These are phyloP conservation scores for Pichia inconspicua DNA, from an alignment of 1,139 yeast genomes.

Conservation along the genomic window DNA sequence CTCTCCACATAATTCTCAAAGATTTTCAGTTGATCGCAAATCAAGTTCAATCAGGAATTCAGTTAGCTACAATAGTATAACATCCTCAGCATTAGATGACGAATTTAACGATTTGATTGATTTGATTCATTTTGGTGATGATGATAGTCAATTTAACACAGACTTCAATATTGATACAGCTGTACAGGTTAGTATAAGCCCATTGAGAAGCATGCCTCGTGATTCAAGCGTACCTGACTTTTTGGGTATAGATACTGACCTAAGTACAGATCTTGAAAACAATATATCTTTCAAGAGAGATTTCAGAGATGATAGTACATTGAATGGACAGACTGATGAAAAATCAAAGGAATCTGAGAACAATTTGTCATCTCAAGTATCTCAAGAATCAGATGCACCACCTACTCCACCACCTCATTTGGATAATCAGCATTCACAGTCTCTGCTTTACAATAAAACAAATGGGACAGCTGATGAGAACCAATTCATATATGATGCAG, in stretches of 20 bases:
- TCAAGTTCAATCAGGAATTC: neutral
- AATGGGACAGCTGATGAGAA: neutral
- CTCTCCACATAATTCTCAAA: neutral
- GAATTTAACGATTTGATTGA: conserved; percentile 56
- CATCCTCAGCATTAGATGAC: conserved; percentile 10
- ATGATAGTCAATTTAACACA: conserved; percentile 18
- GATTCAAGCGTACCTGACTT: conserved; percentile 14
- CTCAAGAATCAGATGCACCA: neutral
- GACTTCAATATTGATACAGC: conserved; percentile 21
- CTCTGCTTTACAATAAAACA: neutral
- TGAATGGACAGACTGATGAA: neutral
- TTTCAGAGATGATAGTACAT: neutral
- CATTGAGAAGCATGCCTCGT: conserved; percentile 3
- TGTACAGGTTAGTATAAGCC: conserved; percentile 12
- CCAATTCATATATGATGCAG: neutral
- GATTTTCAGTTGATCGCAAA: neutral
- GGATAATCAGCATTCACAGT: neutral
- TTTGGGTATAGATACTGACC: conserved; percentile 13
- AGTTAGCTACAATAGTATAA: neutral
- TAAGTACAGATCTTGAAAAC: conserved; percentile 10
- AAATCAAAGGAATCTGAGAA: neutral
- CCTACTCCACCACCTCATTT: neutral
- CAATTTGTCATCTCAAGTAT: neutral
- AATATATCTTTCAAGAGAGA: neutral
- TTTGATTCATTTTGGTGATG: conserved; percentile 54